Percentiles rank a stretch among this genome's conserved stretches.
These are phyloP conservation scores for Moringa oleifera DNA, from an alignment of 345 rosid genomes.

Conservation along the genomic window DNA sequence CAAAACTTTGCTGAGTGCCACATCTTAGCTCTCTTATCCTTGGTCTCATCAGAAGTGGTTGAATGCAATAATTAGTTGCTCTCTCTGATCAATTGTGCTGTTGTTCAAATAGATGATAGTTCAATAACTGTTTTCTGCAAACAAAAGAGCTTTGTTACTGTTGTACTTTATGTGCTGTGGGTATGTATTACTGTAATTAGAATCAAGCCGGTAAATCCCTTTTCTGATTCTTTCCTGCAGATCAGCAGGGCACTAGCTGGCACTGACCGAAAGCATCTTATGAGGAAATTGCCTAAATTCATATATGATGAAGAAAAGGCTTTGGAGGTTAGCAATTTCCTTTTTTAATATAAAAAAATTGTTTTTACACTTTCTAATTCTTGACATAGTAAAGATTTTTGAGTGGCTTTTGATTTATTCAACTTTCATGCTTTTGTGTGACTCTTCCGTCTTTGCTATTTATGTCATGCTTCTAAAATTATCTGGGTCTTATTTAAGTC, in stretches of 20 bases:
- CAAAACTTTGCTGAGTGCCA: neutral
- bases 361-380: too few relatives aligned
- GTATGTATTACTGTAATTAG: neutral
- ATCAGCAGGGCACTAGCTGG: slow-evolving; percentile 82
- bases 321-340: slow-evolving; percentile 57
- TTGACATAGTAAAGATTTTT: neutral
- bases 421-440: too few relatives aligned
- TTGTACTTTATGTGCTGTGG: neutral
- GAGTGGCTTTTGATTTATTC: neutral
- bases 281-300: slow-evolving; percentile 95
- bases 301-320: slow-evolving; percentile 96
- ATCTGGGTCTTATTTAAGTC: neutral
- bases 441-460: too few relatives aligned
- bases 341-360: too few relatives aligned
- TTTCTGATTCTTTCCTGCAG: slow-evolving; percentile 28
- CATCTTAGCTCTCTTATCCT: neutral
- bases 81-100: neutral
- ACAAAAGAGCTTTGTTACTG: neutral
- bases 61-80: neutral
- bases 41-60: neutral
- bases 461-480: too few relatives aligned
- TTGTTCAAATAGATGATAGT: neutral
- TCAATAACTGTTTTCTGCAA: neutral
- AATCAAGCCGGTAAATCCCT: neutral
- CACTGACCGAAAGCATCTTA: slow-evolving; percentile 72